Conservation (phyloP, 2,329 filamentous ascomycete genomes). For the Plectosphaerella cucumerina region DNA sequence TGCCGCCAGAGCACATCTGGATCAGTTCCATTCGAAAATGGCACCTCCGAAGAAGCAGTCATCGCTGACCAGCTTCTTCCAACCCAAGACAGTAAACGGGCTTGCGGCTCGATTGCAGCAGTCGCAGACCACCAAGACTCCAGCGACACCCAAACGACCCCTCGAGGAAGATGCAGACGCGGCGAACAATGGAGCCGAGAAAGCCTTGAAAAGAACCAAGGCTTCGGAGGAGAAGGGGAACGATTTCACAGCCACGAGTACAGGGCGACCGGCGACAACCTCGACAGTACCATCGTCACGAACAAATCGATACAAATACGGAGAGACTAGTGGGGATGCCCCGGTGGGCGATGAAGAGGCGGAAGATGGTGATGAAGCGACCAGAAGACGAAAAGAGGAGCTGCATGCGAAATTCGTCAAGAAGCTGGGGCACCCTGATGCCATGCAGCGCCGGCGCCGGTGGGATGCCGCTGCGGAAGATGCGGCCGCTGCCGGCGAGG, state of each 20-base stretch:
- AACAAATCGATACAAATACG: slow-evolving; percentile 50
- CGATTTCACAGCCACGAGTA: slow-evolving; percentile 20
- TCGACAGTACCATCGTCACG: slow-evolving; percentile 27
- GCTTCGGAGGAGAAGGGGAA: slow-evolving; percentile 30
- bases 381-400: slow-evolving; percentile 57
- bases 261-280: slow-evolving; percentile 20
- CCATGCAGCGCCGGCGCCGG: slow-evolving; percentile 63
- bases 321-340: slow-evolving; percentile 30
- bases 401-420: slow-evolving; percentile 83
- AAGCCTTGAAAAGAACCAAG: slow-evolving; percentile 41
- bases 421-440: slow-evolving; percentile 84
- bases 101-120: slow-evolving; percentile 30
- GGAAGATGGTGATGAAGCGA: slow-evolving; percentile 46
- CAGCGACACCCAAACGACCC: slow-evolving; percentile 41
- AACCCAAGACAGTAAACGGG: slow-evolving; percentile 52
- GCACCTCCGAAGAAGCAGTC: slow-evolving; percentile 63
- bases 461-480: slow-evolving; percentile 49
- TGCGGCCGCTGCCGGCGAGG: slow-evolving; percentile 46
- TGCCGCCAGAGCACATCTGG: too few relatives aligned
- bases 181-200: slow-evolving; percentile 34
- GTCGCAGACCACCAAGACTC: slow-evolving; percentile 15
- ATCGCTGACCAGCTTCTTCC: slow-evolving; percentile 84
- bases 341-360: slow-evolving; percentile 29
- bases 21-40: slow-evolving; percentile 16
- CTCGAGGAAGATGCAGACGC: slow-evolving; percentile 43